phyloP scores from a whole-genome alignment of 441 rosid species.

The Gossypium schwendimanii region DNA sequence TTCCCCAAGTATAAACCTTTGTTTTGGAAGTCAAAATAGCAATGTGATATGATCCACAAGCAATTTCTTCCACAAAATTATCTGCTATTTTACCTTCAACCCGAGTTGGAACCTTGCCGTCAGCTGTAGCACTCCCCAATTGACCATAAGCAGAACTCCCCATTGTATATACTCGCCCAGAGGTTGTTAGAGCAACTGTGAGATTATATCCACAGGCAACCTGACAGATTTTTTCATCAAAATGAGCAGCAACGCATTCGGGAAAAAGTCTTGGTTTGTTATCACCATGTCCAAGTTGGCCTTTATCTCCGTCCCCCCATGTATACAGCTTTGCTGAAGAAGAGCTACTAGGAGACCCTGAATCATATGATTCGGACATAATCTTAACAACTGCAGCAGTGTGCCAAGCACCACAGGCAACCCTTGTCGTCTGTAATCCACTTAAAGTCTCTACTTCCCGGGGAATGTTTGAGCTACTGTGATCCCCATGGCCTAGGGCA shows the following conservation, averaged over 20 bases:
- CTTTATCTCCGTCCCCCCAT: conserved; percentile 89
- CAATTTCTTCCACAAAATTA: conserved; percentile 57
- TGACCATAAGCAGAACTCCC: conserved; percentile 73
- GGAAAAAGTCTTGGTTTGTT: conserved; percentile 61
- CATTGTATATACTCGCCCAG: conserved; percentile 76
- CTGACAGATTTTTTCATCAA: conserved; percentile 43
- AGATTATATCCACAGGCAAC: conserved; percentile 72
- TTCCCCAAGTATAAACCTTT: conserved; percentile 86
- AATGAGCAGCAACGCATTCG: conserved; percentile 41
- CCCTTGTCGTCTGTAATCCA: conserved; percentile 49
- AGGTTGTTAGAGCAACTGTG: conserved; percentile 62
- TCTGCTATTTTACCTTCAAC: conserved; percentile 57
- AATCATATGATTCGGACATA: conserved; percentile 36
- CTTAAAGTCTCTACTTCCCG: conserved; percentile 64
- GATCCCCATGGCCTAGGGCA: conserved; percentile 80
- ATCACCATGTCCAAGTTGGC: conserved; percentile 76
- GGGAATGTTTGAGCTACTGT: conserved; percentile 44
- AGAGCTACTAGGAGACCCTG: conserved; percentile 32
- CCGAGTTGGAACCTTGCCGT: conserved; percentile 50
- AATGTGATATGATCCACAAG: conserved; percentile 81
- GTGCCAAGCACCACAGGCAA: conserved; percentile 94
- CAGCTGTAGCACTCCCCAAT: conserved; percentile 53
- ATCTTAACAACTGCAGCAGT: conserved; percentile 84
- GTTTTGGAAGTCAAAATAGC: conserved; percentile 63
- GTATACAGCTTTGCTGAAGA: conserved; percentile 57